Evolutionary conservation across 2,329 filamentous ascomycete species (phyloP), one percentile per base, ranked within the genome.

Genomic region (Botrytis deweyae): DNA sequence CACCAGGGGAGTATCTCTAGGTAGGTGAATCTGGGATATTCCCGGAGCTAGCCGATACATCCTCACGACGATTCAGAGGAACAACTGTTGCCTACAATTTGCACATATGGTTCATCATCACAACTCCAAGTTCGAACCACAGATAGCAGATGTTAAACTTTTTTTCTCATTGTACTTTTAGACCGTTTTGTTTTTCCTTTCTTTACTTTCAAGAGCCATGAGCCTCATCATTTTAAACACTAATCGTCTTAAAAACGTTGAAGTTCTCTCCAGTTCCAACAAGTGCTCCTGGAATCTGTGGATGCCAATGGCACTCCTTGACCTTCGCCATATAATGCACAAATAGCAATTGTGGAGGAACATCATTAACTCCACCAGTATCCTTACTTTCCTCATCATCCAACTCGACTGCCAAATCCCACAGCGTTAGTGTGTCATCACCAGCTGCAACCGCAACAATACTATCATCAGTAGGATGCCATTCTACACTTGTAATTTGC

Each of bases 261-360:
- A 99, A 98, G 70, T 90, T 90, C 80, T 94, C 92, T 16, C 96
- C 96, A 0, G 96, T 99, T 2, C 94, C 94, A 84, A 98, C 91
- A 75, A 98, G 84, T 49, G 90, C 91, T 44, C 96, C 96, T 0
- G 94, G 93, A 81, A 98, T 97, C 85, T 99, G 96, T 49, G 92
- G 93, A 84, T 98, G 95, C 95, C 96, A 99, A 84, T 99, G 96
- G 55, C 95, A 85, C 84, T 99, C 96, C 88, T 98, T 98, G 73
- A 94, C 94, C 79, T 93, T 91, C 80, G 97, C 92, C 86, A 97
- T 94, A 82, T 97, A 98, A 84, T 99, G 96, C 80, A 98, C 94
- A 83, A 99, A 99, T 76, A 99, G 86, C 79, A 99, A 84, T 83
- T 99, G 96, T 7, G 96, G 94, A 74, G 96, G 96, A 76, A 98